Conservation (phyloP, 2,329 filamentous ascomycete genomes). For the Xylariales sp. region DNA sequence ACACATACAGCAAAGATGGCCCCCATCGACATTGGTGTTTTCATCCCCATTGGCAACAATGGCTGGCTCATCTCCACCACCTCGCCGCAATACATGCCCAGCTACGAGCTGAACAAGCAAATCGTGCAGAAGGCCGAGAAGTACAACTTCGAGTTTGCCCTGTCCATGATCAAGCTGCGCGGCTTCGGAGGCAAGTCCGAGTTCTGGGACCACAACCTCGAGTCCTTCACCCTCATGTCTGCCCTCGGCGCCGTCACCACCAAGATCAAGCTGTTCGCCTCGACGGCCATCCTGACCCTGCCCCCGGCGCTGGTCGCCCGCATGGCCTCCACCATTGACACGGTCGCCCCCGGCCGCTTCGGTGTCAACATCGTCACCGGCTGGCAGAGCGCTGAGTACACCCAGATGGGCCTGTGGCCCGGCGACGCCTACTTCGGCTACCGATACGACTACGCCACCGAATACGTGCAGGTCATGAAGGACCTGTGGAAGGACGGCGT, state of each 20-base stretch:
- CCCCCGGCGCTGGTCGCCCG: conserved; percentile 24
- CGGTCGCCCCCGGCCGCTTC: conserved; percentile 25
- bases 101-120: conserved; percentile 24
- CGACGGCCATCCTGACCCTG: conserved; percentile 23
- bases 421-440: conserved; percentile 22
- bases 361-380: conserved; percentile 29
- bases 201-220: conserved; percentile 28
- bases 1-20: too few relatives aligned
- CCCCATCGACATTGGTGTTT: conserved; percentile 19
- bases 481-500: conserved; percentile 26
- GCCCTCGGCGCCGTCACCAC: conserved; percentile 26
- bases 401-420: conserved; percentile 28
- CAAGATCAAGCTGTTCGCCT: conserved; percentile 27
- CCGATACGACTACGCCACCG: conserved; percentile 27
- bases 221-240: conserved; percentile 28
- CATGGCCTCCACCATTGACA: conserved; percentile 26
- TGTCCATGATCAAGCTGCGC: conserved; percentile 27
- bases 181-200: conserved; percentile 26
- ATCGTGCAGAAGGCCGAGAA: conserved; percentile 23
- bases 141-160: conserved; percentile 24
- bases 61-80: conserved; percentile 27
- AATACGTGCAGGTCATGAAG: conserved; percentile 28
- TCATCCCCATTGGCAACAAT: conserved; percentile 27
- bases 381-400: conserved; percentile 27
- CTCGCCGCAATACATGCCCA: conserved; percentile 25